Conservation (phyloP, 805 yeast species). For the Saturnispora sanitii region DNA sequence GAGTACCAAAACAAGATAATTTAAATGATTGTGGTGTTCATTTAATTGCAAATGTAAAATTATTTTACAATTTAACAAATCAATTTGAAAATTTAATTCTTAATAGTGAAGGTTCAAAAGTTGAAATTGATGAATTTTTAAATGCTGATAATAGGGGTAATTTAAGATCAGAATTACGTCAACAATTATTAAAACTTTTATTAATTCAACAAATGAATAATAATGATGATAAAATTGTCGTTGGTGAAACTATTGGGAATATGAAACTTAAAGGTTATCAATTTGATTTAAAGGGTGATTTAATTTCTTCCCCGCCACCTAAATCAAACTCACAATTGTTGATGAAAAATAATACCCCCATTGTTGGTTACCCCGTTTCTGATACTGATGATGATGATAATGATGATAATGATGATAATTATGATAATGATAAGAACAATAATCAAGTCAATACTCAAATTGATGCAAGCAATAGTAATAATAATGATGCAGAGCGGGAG, state of each 20-base stretch:
- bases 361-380: not conserved
- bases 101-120: not conserved
- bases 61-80: constrained; percentile 41
- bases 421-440: not conserved
- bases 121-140: not conserved
- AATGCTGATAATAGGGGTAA: no score
- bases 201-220: no score
- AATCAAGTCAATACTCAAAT: not conserved
- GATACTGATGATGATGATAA: not conserved
- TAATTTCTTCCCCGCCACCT: no score
- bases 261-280: no score
- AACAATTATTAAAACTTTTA: no score
- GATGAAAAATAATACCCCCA: not conserved
- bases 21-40: constrained; percentile 93
- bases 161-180: no score
- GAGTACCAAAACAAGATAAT: constrained; percentile 78
- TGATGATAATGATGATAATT: not conserved
- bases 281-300: no score
- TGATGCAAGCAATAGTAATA: no score
- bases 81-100: constrained; percentile 28
- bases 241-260: no score
- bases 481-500: no score
- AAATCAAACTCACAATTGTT: no score
- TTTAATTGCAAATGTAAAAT: constrained; percentile 62
- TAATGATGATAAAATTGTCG: no score